Base-by-base conservation (phyloP, 768 basidiomycete species). In the Lepiota subincarnata region DNA sequence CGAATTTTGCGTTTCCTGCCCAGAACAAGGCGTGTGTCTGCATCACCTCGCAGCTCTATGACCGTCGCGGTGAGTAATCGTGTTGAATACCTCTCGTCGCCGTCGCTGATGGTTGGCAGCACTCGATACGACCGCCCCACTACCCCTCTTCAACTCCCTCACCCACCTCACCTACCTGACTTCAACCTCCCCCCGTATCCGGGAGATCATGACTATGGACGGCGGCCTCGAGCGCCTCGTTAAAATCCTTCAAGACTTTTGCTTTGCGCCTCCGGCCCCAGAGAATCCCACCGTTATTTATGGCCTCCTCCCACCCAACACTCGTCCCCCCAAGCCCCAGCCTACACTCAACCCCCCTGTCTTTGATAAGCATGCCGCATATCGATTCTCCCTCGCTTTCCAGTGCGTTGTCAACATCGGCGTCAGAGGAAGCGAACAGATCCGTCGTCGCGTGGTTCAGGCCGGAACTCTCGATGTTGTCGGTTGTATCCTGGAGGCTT, bases 381-480 rank as follows among this genome's bases (percentile, higher is more conserved):
- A 90, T 62, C 83, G 91, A 7, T 96, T 97, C 65, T 87, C 87
- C 0, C 82, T 98, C 54, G 96, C 96, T 1, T 95, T 99, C 65
- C 94, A 98, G 65, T 97, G 92, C 63, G 85, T 98, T 41, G 94
- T 95, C 57, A 98, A 99, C 68, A 92, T 98, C 62, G 96, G 96
- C 35, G 95, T 98, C 0, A 76, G 96, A 26, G 96, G 96, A n/a
- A 88, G 83, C 53, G 94, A 98, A 68, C 83, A 84, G 16, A 95
- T 98, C 62, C 75, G 96, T 40, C 87, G 87, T 59, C 79, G 94
- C 8, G 94, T 98, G 14, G 96, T 98, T 4, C 92, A 97, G 69
- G 93, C 94, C 0, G 94, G 96, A 14, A 92, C 92, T 0, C 75
- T 98, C 22, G 91, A 95, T 59, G 90, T 97, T 4, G 94, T 97